Evolutionary conservation across 192 early-diverging fungal species (phyloP).

Genomic region (Linnemannia schmuckeri): DNA sequence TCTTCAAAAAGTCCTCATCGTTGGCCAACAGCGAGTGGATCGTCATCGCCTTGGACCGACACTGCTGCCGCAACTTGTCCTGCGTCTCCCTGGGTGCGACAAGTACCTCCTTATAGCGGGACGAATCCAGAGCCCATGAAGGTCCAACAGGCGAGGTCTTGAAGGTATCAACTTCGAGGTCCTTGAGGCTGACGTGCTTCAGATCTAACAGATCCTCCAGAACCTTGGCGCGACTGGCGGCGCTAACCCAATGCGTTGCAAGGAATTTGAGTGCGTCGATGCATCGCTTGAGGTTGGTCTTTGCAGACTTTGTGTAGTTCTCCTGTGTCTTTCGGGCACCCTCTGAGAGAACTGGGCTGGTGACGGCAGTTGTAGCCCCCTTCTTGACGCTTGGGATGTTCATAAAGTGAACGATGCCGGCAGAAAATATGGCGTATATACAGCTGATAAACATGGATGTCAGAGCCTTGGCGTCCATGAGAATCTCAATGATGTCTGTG

Average conservation of each 20-base stretch:
- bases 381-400: constrained; percentile 51
- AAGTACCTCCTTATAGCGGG: constrained; percentile 10
- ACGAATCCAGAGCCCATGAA: constrained; percentile 30
- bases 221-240: constrained; percentile 46
- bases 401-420: constrained; percentile 56
- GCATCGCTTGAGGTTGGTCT: constrained; percentile 45
- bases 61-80: constrained; percentile 42
- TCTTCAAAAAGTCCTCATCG: constrained; percentile 47
- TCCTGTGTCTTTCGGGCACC: neutral
- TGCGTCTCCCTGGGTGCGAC: constrained; percentile 23
- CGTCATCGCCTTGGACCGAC: constrained; percentile 53
- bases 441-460: constrained; percentile 45
- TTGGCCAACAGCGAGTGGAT: constrained; percentile 45
- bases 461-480: constrained; percentile 43
- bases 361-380: constrained; percentile 7
- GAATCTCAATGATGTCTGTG: constrained; percentile 50
- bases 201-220: constrained; percentile 50
- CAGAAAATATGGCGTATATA: constrained; percentile 57
- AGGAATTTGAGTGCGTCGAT: constrained; percentile 53
- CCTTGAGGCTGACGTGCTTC: constrained; percentile 55
- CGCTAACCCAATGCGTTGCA: constrained; percentile 44
- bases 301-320: constrained; percentile 25
- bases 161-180: constrained; percentile 42
- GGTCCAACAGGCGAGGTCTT: constrained; percentile 27
- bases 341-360: neutral